Base-by-base conservation (phyloP, 2,329 filamentous ascomycete species). In the Mycosphaerella sp. region DNA sequence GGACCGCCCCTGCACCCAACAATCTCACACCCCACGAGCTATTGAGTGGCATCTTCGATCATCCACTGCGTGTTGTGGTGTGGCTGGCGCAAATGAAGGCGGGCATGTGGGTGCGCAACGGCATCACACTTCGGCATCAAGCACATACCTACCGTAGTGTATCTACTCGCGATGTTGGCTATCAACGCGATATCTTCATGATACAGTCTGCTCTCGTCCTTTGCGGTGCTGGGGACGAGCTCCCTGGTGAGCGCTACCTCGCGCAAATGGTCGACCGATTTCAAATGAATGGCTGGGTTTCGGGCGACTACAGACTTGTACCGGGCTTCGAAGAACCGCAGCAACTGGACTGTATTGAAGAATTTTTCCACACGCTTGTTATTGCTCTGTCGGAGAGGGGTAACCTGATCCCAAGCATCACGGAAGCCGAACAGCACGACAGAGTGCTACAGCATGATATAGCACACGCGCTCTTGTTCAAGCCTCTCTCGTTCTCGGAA, bases 31-130 rank as follows among this genome's bases (percentile, higher is more conserved):
- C 57, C 11, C 66, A 66, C 48, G 64, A 69, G 47, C 57, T 69
- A 8, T 55, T 68, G 11, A 59, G 58, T 46, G 62, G 59, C 10
- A 82, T 90, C 48, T 95, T 98, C 65, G 93, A 98, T 69, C 95
- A 89, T 64, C 92, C 95, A 0, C 77, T 98, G 3, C 82, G 95
- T 49, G 91, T 97, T 0, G 96, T 90, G 68, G 90, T 89, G 17
- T 98, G 93, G 93, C 77, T 98, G 32, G 88, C 93, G 5, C 95
- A 98, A 74, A 97, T 98, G 83, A 95, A 95, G 70, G 90, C 92
- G 14, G 89, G 90, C 48, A 95, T 97, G 84, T 98, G 95, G 93
- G 92, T 98, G 59, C 84, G 93, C 53, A 98, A 98, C 67, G 93
- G 93, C 2, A 89, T 98, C 67, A 97, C 92, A 64, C 80, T 98